Conservation (phyloP, 768 basidiomycete species). For the Suillus plorans region DNA sequence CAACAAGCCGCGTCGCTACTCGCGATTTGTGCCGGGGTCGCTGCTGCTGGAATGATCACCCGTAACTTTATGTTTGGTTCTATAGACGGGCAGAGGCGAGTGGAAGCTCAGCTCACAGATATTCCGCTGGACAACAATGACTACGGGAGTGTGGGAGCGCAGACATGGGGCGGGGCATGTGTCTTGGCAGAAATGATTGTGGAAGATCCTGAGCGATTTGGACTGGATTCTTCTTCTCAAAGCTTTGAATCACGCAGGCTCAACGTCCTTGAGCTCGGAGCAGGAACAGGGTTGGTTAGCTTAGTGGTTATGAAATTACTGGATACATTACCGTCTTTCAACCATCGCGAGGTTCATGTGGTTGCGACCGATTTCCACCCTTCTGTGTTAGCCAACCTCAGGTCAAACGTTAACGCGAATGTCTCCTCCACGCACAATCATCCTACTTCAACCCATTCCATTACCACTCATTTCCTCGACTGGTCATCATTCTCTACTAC, state of each 20-base stretch:
- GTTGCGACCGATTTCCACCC: slow-evolving; percentile 52
- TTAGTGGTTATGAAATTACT: slow-evolving; percentile 39
- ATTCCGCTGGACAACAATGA: slow-evolving; percentile 70
- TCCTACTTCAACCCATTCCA: slow-evolving; percentile 7
- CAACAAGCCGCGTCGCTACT: slow-evolving; percentile 59
- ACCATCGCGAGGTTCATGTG: slow-evolving; percentile 23
- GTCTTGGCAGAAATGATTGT: slow-evolving; percentile 75
- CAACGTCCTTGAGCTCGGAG: slow-evolving; percentile 53
- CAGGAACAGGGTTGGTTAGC: slow-evolving; percentile 56
- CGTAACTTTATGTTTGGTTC: slow-evolving; percentile 51
- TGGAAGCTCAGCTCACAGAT: slow-evolving; percentile 57
- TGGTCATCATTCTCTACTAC: slow-evolving; percentile 34
- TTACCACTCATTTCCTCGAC: slow-evolving; percentile 35
- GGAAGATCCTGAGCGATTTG: slow-evolving; percentile 53
- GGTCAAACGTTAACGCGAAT: slow-evolving; percentile 42
- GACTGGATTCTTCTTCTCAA: slow-evolving; percentile 23
- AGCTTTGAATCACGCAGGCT: slow-evolving; percentile 15
- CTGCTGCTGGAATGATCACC: slow-evolving; percentile 57
- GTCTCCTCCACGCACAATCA: slow-evolving; percentile 14
- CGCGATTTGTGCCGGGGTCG: slow-evolving; percentile 62
- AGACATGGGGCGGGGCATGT: slow-evolving; percentile 88
- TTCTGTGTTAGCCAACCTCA: slow-evolving; percentile 47
- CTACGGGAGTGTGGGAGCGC: slow-evolving; percentile 73
- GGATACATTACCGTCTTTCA: slow-evolving; percentile 1
- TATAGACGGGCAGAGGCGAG: slow-evolving; percentile 9